Conservation (phyloP, 1,284 basidiomycete species). For the Tremellales sp. region DNA sequence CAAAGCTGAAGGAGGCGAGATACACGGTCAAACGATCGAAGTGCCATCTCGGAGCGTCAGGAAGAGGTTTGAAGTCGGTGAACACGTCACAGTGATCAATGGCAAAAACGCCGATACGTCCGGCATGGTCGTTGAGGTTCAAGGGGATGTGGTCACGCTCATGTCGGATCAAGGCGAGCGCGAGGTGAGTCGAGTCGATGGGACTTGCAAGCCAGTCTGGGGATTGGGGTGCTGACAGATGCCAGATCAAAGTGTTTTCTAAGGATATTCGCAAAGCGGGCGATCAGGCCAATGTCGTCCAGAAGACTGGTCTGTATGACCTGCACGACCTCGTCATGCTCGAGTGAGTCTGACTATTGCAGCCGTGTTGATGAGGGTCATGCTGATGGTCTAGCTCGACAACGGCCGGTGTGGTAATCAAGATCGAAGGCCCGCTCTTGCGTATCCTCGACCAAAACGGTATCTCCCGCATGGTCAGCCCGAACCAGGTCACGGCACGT, state of each 20-base stretch:
- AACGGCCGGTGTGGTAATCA: constrained; percentile 95
- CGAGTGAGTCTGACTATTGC: constrained; percentile 60
- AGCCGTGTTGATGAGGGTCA: neutral
- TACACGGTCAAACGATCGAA: constrained; percentile 70
- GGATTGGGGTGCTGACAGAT: constrained; percentile 1
- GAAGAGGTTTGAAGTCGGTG: constrained; percentile 93
- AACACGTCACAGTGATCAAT: constrained; percentile 97
- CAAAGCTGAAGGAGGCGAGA: constrained; percentile 56
- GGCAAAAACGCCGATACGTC: constrained; percentile 94
- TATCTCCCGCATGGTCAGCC: constrained; percentile 80
- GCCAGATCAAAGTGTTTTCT: constrained; percentile 87
- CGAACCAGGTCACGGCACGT: constrained; percentile 90
- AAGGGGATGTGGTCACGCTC: constrained; percentile 89
- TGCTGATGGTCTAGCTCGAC: constrained; percentile 60
- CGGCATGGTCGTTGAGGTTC: constrained; percentile 88
- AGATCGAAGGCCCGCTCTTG: constrained; percentile 92
- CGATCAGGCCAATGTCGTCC: constrained; percentile 85
- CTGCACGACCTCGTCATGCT: constrained; percentile 94
- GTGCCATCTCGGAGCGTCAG: constrained; percentile 83
- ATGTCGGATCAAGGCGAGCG: constrained; percentile 95
- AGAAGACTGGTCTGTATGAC: constrained; percentile 88
- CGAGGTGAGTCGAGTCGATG: constrained; percentile 58
- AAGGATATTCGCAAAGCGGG: constrained; percentile 97
- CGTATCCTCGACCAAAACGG: constrained; percentile 93
- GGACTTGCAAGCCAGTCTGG: neutral